Conservation (phyloP, 371 early-diverging fungal species). For the Lichtheimia corymbifera region DNA sequence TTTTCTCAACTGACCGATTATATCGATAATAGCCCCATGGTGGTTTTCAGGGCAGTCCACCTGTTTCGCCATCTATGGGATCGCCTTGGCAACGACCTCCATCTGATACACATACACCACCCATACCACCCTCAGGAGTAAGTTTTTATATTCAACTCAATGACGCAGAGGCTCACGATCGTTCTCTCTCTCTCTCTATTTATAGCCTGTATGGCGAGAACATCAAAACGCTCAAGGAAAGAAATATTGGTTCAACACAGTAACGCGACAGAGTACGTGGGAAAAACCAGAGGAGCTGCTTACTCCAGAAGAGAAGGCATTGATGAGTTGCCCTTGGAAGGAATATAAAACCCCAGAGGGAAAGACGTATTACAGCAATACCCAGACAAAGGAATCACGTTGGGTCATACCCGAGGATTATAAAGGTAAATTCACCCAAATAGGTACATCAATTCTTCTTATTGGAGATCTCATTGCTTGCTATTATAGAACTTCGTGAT, state of each 20-base stretch:
- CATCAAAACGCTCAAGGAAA: constrained; percentile 80
- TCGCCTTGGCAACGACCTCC: constrained; percentile 29
- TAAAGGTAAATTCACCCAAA: constrained; percentile 39
- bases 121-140: constrained; percentile 14
- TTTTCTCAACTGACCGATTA: not conserved
- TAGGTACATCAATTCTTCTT: not conserved
- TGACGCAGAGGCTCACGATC: not conserved
- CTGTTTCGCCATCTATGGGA: constrained; percentile 12
- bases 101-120: constrained; percentile 4
- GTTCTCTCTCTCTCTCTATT: not conserved
- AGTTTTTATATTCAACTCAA: constrained; percentile 7
- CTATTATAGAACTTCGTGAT: constrained; percentile 32
- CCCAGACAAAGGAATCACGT: constrained; percentile 76
- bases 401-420: constrained; percentile 88
- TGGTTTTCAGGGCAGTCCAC: constrained; percentile 14
- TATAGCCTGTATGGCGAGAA: constrained; percentile 69
- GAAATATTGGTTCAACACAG: constrained; percentile 83
- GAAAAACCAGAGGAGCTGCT: constrained; percentile 94
- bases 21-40: not conserved
- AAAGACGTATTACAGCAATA: constrained; percentile 88
- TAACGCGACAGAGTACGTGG: constrained; percentile 85
- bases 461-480: not conserved
- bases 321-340: constrained; percentile 80
- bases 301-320: constrained; percentile 77
- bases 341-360: constrained; percentile 85